phyloP scores from a whole-genome alignment of 2,329 filamentous ascomycete genomes.

The Leptosphaerulina australis region DNA sequence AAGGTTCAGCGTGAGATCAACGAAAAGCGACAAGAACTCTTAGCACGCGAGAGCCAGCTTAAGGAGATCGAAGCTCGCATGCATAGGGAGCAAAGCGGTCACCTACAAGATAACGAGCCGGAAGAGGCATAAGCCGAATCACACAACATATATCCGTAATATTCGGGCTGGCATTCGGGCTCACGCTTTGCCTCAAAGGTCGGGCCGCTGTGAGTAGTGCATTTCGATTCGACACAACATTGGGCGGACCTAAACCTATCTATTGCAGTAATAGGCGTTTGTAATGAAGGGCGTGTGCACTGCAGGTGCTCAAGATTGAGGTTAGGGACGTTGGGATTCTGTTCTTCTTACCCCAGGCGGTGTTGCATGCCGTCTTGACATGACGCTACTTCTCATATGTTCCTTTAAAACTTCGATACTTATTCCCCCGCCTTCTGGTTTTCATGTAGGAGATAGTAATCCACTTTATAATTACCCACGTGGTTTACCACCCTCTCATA shows the following conservation, averaged over 20 bases:
- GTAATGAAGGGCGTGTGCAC: constrained; percentile 38
- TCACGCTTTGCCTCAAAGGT: constrained; percentile 14
- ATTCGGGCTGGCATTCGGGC: constrained; percentile 10
- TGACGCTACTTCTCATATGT: constrained; percentile 48
- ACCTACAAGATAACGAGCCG: constrained; percentile 41
- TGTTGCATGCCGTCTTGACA: constrained; percentile 40
- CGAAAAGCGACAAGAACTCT: constrained; percentile 97
- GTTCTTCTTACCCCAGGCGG: constrained; percentile 41
- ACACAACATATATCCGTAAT: constrained; percentile 6
- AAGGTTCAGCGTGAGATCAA: constrained; percentile 99
- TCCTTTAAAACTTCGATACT: constrained; percentile 50
- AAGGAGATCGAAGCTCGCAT: constrained; percentile 98
- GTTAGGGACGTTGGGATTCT: constrained; percentile 33
- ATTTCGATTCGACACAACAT: constrained; percentile 33
- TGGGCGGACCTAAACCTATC: constrained; percentile 30
- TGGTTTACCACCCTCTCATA: constrained; percentile 18
- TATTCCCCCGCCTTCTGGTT: constrained; percentile 49
- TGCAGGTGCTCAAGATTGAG: constrained; percentile 33
- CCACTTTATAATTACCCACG: constrained; percentile 46
- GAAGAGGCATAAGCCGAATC: constrained; percentile 37
- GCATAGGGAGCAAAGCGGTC: constrained; percentile 76
- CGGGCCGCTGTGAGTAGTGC: constrained; percentile 34
- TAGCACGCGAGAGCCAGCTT: constrained; percentile 97
- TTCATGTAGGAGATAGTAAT: constrained; percentile 51
- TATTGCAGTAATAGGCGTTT: constrained; percentile 43